Percentiles rank a stretch among this genome's conserved stretches.
Evolutionary conservation across 192 early-diverging fungal genomes (phyloP).

Genomic region (Mortierella alpina): DNA sequence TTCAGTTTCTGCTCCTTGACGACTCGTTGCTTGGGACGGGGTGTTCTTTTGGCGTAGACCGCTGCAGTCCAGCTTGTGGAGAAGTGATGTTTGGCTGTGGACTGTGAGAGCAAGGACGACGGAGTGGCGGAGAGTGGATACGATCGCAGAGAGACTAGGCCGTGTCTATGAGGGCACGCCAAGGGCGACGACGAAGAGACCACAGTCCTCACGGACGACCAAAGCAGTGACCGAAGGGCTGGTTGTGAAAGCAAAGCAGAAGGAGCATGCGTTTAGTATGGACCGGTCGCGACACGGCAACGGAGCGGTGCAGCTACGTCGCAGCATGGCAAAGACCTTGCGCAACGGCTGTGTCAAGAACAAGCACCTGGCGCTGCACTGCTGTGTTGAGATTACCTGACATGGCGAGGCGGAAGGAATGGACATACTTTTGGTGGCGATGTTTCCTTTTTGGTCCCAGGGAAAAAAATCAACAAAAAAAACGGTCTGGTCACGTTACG

Average conservation of each 20-base stretch:
- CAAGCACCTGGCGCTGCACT: too few species aligned
- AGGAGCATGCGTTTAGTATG: too few species aligned
- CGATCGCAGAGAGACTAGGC: not conserved
- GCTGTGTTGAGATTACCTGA: constrained; percentile 11
- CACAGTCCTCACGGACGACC: too few species aligned
- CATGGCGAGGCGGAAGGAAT: constrained; percentile 6
- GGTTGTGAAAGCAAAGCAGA: too few species aligned
- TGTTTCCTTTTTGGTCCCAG: too few species aligned
- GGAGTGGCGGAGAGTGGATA: not conserved
- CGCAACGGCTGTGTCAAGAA: not conserved
- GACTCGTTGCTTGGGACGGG: constrained; percentile 39
- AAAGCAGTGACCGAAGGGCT: too few species aligned
- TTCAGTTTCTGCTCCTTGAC: constrained; percentile 44
- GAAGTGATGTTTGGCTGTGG: not conserved
- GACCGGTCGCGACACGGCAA: too few species aligned
- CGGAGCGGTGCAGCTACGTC: too few species aligned
- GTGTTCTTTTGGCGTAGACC: constrained; percentile 29
- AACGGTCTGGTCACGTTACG: not conserved
- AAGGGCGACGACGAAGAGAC: too few species aligned
- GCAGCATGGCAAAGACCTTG: too few species aligned
- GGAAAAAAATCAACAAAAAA: constrained; percentile 6
- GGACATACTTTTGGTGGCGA: too few species aligned
- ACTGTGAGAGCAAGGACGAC: not conserved
- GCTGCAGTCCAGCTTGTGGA: constrained; percentile 18
- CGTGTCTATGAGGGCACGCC: too few species aligned